Evolutionary conservation across 306 rosid genomes (phyloP), one percentile per base, ranked within the genome.

Genomic region (Corylus americana): DNA sequence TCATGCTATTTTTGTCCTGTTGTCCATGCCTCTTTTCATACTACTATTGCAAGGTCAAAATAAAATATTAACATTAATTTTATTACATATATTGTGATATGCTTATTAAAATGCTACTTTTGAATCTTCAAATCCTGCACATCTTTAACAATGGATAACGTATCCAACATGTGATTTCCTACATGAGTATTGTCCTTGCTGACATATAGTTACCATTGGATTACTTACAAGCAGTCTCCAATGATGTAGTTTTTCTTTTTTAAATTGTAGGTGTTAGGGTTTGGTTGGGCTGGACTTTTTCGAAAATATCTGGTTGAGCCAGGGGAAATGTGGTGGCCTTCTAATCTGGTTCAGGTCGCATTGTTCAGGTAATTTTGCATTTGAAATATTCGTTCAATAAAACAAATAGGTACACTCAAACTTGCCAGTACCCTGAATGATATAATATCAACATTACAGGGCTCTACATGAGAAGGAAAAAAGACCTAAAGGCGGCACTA

Each of bases 311-410:
- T 91, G 57, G 98, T 93, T 59, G 98, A 93, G 74, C 93, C 98
- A 42, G 91, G 79, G 25, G 90, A 87, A 78, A 93, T 93, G 98
- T 93, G 98, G 97, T 90, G 97, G 97, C 98, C 94, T 7, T 62
- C 87, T 62, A 91, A 89, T 84, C 81, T 93, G 79, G 92, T 93
- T 53, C 98, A 93, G 71, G 98, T 91, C 45, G 88, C 98, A 42
- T 71, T 91, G 12, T 91, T 93, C 84, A 82, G 92, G 97, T 92
- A 75, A 77, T 42, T 4, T 61, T 51, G 25, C n/a, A 16, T 71
- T 47, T 74, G 35, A 18, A 27, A 29, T 71, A 75, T 6, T 59
- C 3, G 37, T 25, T 53, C n/a, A 80, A 68, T 14, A 27, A 48
- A 14, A 29, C 8, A 12, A 18, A 11, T 37, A 37, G 42, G 42